These are phyloP conservation scores for Avena insularis DNA, from an alignment of 176 grass and related monocot species.

Conservation along the genomic window DNA sequence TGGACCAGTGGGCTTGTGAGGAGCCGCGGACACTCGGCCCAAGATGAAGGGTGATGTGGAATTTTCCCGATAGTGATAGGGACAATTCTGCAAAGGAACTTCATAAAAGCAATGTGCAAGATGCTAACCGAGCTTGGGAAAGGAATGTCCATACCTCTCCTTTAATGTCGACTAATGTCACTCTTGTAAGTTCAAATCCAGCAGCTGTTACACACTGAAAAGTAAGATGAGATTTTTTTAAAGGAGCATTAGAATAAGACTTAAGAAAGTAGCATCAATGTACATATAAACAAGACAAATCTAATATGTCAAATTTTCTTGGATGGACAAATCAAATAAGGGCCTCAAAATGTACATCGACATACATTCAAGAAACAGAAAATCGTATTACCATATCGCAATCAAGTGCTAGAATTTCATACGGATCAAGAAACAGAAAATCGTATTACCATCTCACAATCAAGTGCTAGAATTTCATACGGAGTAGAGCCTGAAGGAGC, in stretches of 20 bases:
- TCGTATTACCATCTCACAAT: constrained; percentile 93
- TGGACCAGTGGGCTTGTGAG: neutral
- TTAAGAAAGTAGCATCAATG: neutral
- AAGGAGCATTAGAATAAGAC: neutral
- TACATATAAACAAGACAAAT: constrained; percentile 15
- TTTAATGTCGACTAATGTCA: constrained; percentile 86
- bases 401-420: constrained; percentile 92
- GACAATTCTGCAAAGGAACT: neutral
- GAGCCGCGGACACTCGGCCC: neutral
- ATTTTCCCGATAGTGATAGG: neutral
- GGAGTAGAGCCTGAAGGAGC: constrained; percentile 59
- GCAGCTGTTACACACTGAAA: constrained; percentile 81
- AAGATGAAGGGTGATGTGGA: neutral
- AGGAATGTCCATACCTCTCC: constrained; percentile 64
- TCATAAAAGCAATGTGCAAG: neutral
- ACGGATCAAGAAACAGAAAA: constrained; percentile 18
- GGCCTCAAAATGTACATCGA: constrained; percentile 30
- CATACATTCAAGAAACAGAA: constrained; percentile 20
- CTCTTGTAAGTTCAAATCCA: constrained; percentile 97
- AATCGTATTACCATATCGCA: constrained; percentile 87
- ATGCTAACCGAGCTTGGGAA: neutral
- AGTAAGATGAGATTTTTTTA: constrained; percentile 32
- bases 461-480: constrained; percentile 88
- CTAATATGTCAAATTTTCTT: neutral
- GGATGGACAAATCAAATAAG: constrained; percentile 5